Conservation (phyloP, 2,329 filamentous ascomycete genomes). For the Sporothrix dimorphospora region DNA sequence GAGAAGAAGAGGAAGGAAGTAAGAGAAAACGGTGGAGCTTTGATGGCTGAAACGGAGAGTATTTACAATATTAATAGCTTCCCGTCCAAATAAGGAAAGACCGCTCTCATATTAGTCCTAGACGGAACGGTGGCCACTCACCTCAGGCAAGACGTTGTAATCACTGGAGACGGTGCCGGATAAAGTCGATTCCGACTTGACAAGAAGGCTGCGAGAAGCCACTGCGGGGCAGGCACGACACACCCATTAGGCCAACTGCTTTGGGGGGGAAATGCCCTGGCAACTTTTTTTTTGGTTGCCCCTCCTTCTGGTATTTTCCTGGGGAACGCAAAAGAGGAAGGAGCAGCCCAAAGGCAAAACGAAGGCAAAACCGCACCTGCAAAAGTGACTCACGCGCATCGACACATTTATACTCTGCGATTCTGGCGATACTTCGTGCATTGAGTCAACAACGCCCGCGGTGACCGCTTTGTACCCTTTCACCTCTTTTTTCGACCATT, state of each 20-base stretch:
- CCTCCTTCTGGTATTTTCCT: constrained; percentile 24
- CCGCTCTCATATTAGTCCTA: neutral
- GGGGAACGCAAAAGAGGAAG: constrained; percentile 21
- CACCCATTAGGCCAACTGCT: neutral
- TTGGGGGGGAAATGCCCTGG: neutral
- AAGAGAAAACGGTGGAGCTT: constrained; percentile 15
- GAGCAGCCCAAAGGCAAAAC: constrained; percentile 13
- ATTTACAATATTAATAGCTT: neutral
- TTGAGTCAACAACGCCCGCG: constrained; percentile 3
- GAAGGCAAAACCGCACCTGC: constrained; percentile 11
- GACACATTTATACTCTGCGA: neutral
- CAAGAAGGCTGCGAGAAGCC: neutral
- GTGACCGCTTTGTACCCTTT: constrained; percentile 5
- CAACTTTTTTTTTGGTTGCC: constrained; percentile 24
- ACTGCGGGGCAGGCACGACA: constrained; percentile 20
- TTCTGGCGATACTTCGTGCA: constrained; percentile 7
- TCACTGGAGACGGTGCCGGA: constrained; percentile 15
- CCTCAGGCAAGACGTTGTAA: neutral
- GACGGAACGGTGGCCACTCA: neutral
- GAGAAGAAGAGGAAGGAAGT: neutral
- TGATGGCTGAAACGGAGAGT: neutral
- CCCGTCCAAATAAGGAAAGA: neutral
- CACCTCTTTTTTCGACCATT: neutral
- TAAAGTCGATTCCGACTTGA: constrained; percentile 23
- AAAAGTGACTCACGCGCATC: constrained; percentile 27